Percentiles rank a stretch among this genome's conserved stretches.
phyloP scores from a whole-genome alignment of 2,329 filamentous ascomycete species.

The Aspergillus sp. region DNA sequence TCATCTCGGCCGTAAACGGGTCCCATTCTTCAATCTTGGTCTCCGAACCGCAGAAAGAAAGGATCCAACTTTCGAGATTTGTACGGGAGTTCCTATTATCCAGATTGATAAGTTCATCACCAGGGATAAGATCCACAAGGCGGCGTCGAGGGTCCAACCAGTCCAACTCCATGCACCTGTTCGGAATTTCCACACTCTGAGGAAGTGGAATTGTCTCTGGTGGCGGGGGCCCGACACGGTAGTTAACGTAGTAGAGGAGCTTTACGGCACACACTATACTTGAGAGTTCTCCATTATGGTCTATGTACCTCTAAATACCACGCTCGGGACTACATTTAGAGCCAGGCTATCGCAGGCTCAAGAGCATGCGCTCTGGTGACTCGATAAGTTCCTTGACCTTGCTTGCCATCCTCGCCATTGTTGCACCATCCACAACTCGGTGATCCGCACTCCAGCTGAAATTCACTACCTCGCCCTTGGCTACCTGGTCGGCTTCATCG shows the following conservation, averaged over 20 bases:
- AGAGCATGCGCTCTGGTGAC: conserved; percentile 81
- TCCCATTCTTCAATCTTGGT: neutral
- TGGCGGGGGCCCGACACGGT: neutral
- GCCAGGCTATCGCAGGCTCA: conserved; percentile 66
- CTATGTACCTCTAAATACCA: conserved; percentile 6
- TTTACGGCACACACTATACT: neutral
- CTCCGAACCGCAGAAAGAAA: neutral
- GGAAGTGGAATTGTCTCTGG: neutral
- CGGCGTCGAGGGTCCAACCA: conserved; percentile 9
- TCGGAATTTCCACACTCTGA: conserved; percentile 4
- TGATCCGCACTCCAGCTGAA: conserved; percentile 98
- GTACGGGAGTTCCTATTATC: conserved; percentile 3
- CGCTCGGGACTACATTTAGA: neutral
- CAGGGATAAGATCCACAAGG: conserved; percentile 14
- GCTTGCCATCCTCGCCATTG: conserved; percentile 87
- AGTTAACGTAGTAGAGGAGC: conserved; percentile 19
- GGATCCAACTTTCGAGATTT: conserved; percentile 14
- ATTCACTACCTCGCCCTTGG: conserved; percentile 77
- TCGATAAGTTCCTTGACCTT: conserved; percentile 76
- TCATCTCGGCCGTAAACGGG: neutral
- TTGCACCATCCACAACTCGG: conserved; percentile 89
- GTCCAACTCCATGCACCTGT: conserved; percentile 6
- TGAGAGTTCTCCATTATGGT: neutral
- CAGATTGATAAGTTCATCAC: conserved; percentile 11
- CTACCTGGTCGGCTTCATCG: conserved; percentile 55